Base-by-base conservation (phyloP, 768 basidiomycete species). In the Daedaleopsis nitida region DNA sequence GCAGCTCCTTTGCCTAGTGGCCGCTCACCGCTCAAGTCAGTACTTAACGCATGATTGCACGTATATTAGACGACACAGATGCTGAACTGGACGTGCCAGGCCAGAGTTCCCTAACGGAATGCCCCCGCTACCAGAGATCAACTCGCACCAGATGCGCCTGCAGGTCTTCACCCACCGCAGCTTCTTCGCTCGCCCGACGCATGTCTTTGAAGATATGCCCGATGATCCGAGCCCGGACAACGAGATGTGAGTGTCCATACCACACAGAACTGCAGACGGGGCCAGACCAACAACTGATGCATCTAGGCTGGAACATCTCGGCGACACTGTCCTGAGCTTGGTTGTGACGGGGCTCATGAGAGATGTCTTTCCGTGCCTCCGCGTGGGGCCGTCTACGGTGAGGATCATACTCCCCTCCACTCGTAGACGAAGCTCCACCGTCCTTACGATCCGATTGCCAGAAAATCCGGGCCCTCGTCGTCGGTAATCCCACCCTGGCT, bases 151-250 rank as follows among this genome's bases (percentile, higher is more conserved):
- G 1, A 80, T 89, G 55, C 73, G 76, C 44, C 71, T 69, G 39
- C 84, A 83, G 68, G 82, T 91, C 1, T 92, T 89, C 69, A 93
- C 91, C 1, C 91, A 93, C 68, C 85, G 90, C 38, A 88, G 87
- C 70, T 83, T 79, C 67, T 83, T 78, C 67, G 91, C 83, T 0
- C 79, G 91, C 2, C 89, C 90, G 0, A 86, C 83, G 8, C 84
- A 89, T 65, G 76, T 90, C 24, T 93, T 93, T 64, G 91, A 93
- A 69, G 91, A 93, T 72, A 79, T 76, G 39, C 83, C 80, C 0
- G 78, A 83, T 63, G 91, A 93, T 72, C 86, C 81, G 2, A 88
- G 87, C 53, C 91, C 89, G 7, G 91, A 93, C 69, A 92, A 93
- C 63, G 91, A 93, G 76, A 88, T 84, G 91, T 91, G 57, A 6